A percentile compares a stretch with the other conserved stretches of the same genome.
These are phyloP conservation scores for Cucumis variabilis DNA, from an alignment of 331 rosid species.

Conservation along the genomic window DNA sequence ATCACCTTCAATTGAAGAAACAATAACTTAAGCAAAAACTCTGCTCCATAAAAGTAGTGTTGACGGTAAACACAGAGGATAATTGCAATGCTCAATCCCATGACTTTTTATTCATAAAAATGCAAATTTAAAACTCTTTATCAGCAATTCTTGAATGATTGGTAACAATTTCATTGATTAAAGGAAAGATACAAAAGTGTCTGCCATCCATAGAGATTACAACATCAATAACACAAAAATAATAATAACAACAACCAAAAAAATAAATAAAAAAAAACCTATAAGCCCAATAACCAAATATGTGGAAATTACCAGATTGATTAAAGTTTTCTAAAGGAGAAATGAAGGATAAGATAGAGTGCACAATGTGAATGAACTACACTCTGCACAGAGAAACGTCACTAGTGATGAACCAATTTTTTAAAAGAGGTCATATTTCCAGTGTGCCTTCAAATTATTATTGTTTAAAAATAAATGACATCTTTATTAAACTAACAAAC, in stretches of 20 bases:
- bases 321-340: constrained; percentile 57
- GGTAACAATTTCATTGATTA: not conserved
- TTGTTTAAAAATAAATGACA: not conserved
- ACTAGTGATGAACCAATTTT: not conserved
- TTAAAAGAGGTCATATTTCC: not conserved
- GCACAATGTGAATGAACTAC: constrained; percentile 50
- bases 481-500: not conserved
- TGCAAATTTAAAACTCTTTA: not conserved
- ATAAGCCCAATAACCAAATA: not conserved
- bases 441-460: not conserved
- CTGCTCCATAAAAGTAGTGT: not conserved
- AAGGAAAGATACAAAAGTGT: not conserved
- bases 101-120: not conserved
- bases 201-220: not conserved
- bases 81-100: not conserved
- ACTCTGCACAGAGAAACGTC: constrained; percentile 42
- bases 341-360: constrained; percentile 57
- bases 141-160: not conserved
- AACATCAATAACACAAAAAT: too few species aligned
- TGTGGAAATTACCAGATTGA: constrained; percentile 55
- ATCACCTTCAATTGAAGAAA: constrained; percentile 45
- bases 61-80: not conserved
- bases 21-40: constrained; percentile 32
- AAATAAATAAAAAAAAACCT: too few species aligned
- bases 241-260: too few species aligned